These are phyloP conservation scores for Ceratobasidium sp. DNA, from an alignment of 1,284 basidiomycete genomes.

Conservation along the genomic window DNA sequence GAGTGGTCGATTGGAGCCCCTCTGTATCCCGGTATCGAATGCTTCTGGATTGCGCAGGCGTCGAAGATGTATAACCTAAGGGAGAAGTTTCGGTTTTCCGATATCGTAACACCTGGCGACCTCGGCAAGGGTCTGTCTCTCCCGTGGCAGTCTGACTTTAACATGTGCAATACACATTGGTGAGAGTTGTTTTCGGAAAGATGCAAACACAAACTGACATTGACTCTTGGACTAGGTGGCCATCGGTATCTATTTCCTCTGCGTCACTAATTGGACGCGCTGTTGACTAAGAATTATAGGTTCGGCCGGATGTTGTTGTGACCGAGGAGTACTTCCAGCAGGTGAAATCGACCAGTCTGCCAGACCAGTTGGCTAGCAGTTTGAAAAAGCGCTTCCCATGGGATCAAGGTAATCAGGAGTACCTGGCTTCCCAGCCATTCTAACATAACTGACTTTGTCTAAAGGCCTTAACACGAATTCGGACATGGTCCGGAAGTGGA, in stretches of 20 bases:
- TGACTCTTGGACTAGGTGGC: constrained; percentile 16
- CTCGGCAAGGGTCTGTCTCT: constrained; percentile 17
- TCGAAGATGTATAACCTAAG: constrained; percentile 2
- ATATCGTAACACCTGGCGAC: constrained; percentile 28
- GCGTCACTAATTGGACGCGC: too few species aligned
- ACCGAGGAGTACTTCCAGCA: constrained; percentile 23
- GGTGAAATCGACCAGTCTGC: not conserved
- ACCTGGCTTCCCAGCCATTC: not conserved
- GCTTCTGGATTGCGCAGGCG: constrained; percentile 19
- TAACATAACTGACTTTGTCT: not conserved
- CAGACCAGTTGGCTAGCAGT: constrained; percentile 8
- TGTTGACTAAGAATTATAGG: constrained; percentile 2
- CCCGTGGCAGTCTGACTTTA: constrained; percentile 37
- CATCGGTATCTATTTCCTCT: constrained; percentile 16
- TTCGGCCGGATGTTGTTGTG: constrained; percentile 35
- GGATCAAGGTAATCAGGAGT: constrained; percentile 12
- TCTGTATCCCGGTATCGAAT: constrained; percentile 47
- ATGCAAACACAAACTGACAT: not conserved
- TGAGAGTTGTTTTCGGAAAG: not conserved
- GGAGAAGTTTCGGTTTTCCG: constrained; percentile 10
- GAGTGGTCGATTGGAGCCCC: constrained; percentile 50
- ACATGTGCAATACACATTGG: constrained; percentile 34
- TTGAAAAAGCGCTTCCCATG: constrained; percentile 12
- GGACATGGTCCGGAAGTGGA: constrained; percentile 35
- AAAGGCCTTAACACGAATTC: not conserved